Evolutionary conservation across 257 asterid genomes (phyloP).

Genomic region (Fraxinus quadrangulata): DNA sequence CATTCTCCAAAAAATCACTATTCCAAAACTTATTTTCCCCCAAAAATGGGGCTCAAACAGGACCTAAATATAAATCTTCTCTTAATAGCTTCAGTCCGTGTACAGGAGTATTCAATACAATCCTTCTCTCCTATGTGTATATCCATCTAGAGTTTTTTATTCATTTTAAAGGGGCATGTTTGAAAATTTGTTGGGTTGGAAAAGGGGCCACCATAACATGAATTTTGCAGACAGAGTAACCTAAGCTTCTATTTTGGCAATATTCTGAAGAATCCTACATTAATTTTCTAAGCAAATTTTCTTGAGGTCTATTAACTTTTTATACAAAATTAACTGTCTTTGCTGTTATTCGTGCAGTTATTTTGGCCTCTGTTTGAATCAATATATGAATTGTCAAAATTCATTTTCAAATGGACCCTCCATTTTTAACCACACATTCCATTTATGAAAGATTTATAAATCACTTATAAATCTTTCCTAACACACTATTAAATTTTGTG

Average conservation of each 20-base stretch:
- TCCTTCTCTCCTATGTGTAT: neutral
- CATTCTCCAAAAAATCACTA: no score
- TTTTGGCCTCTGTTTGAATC: neutral
- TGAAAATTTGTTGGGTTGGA: neutral
- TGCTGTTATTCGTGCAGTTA: neutral
- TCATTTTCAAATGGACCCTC: no score
- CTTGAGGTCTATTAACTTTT: neutral
- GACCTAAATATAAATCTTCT: neutral
- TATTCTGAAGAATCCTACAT: neutral
- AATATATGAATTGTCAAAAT: no score
- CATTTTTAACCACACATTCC: no score
- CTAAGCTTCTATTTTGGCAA: neutral
- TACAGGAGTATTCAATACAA: neutral
- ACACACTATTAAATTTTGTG: neutral
- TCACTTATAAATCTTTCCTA: no score
- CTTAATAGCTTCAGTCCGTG: neutral
- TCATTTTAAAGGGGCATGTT: neutral
- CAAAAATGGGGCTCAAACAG: no score
- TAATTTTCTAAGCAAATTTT: neutral
- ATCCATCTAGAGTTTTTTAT: neutral
- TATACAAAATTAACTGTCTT: neutral
- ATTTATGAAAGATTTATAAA: no score
- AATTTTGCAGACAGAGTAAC: neutral
- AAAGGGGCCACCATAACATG: neutral
- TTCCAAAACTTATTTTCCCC: no score